Conservation (phyloP, 2,329 filamentous ascomycete genomes). For the Phaeoacremonium minimum region DNA sequence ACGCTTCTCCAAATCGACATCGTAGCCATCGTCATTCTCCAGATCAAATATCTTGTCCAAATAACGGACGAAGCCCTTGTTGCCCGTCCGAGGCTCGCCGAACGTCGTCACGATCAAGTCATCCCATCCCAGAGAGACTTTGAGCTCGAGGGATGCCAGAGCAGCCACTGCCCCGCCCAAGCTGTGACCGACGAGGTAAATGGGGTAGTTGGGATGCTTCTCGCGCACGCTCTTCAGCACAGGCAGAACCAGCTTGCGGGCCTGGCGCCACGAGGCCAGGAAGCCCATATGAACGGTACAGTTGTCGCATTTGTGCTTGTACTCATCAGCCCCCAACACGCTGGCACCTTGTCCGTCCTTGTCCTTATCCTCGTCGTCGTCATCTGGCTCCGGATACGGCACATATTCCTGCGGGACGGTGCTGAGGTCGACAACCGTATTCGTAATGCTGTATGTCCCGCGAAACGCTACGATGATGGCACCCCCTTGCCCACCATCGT, state of each 20-base stretch:
- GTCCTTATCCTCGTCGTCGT: constrained; percentile 19
- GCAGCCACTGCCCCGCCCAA: constrained; percentile 89
- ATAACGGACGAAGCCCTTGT: constrained; percentile 49
- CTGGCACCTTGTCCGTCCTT: neutral
- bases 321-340: too few relatives aligned
- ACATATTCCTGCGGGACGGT: constrained; percentile 87
- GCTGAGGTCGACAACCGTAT: constrained; percentile 85
- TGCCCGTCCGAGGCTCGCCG: constrained; percentile 73
- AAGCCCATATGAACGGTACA: constrained; percentile 95
- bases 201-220: constrained; percentile 64
- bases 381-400: constrained; percentile 67
- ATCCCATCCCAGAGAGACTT: constrained; percentile 66
- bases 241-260: constrained; percentile 65
- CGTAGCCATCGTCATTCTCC: constrained; percentile 20
- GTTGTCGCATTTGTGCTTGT: constrained; percentile 64
- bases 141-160: constrained; percentile 78
- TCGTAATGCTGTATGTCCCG: constrained; percentile 89
- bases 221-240: constrained; percentile 55
- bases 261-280: constrained; percentile 75
- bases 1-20: constrained; percentile 23
- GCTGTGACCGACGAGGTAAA: constrained; percentile 84
- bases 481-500: constrained; percentile 15
- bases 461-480: constrained; percentile 83
- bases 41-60: constrained; percentile 50
- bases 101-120: constrained; percentile 82